Evolutionary conservation across 805 yeast species (phyloP).

Genomic region (Saccharomyces mikatae): DNA sequence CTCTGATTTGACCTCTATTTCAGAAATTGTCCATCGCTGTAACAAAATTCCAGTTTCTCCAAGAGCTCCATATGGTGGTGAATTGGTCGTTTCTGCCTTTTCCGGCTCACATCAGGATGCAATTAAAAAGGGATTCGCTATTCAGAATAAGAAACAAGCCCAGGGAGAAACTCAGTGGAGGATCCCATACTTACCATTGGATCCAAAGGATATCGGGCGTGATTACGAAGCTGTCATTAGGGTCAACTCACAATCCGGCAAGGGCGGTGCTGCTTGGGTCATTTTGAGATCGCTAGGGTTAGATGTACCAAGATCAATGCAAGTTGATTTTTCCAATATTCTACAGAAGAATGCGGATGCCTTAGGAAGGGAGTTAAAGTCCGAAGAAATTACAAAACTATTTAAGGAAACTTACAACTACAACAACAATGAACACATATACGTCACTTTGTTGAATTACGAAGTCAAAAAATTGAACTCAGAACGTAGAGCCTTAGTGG

Average conservation of each 20-base stretch:
- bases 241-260: constrained; percentile 81
- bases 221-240: constrained; percentile 89
- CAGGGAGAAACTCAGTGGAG: constrained; percentile 47
- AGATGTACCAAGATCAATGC: constrained; percentile 75
- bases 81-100: constrained; percentile 75
- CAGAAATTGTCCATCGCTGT: constrained; percentile 69
- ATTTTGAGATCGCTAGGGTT: constrained; percentile 66
- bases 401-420: constrained; percentile 57
- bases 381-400: constrained; percentile 54
- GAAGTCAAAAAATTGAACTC: constrained; percentile 33
- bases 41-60: constrained; percentile 73
- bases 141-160: constrained; percentile 31
- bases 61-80: constrained; percentile 79
- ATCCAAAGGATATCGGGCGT: constrained; percentile 78
- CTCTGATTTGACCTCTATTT: constrained; percentile 54
- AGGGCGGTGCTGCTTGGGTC: constrained; percentile 88
- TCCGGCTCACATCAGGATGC: constrained; percentile 87
- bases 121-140: constrained; percentile 68
- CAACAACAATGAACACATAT: constrained; percentile 28
- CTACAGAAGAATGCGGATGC: constrained; percentile 66
- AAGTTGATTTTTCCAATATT: constrained; percentile 61
- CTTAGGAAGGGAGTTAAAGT: constrained; percentile 62
- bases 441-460: constrained; percentile 38
- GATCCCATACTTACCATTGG: constrained; percentile 76
- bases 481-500: constrained; percentile 31